Evolutionary conservation across 108 stramenopile genomes (phyloP), one percentile per base, ranked within the genome.

Genomic region (Schizochytrium sp.): DNA sequence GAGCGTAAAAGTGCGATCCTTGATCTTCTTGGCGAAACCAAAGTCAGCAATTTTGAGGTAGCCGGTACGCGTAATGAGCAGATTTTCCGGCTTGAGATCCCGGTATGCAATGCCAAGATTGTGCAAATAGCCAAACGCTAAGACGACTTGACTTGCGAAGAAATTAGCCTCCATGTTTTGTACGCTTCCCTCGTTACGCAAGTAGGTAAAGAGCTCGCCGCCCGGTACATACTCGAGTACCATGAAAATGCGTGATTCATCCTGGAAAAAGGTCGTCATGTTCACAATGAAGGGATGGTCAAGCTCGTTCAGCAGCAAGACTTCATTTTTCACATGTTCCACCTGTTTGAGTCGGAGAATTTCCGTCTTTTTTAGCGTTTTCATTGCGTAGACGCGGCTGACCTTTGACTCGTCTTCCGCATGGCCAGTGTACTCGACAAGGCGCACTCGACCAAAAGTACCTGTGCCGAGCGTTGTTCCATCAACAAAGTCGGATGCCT

Each of bases 201-300:
- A 88, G 48, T 96, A 88, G 44, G 92, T 92, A 89, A 95, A 96
- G 5, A 97, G 91, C 90, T 97, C 97, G 69, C 83, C 94, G 91
- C 12, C 96, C 95, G 58, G 97, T 95, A 92, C 96, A 21, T 96
- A 94, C 69, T 96, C 96, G 87, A 97, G 95, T 51, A 98, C 91
- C 96, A 98, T 97, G 91, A 95, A 97, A 87, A 97, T 88, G 91
- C 94, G 92, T 34, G 94, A 93, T 28, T 96, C 96, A 90, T 97
- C 96, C 93, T 97, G 96, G 89, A 96, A 97, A 34, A 96, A 96
- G 57, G 91, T 91, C n/a, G 95, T 93, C 87, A 98, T 91, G 91
- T 96, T 95, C 57, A 98, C 96, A 87, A 98, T 96, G 60, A 98
- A 98, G 16, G 97, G 97, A 88, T 98, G 97, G 69, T 96, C 93